These are phyloP conservation scores for Atkinsonella texensis DNA, from an alignment of 2,329 filamentous ascomycete species.

Conservation along the genomic window DNA sequence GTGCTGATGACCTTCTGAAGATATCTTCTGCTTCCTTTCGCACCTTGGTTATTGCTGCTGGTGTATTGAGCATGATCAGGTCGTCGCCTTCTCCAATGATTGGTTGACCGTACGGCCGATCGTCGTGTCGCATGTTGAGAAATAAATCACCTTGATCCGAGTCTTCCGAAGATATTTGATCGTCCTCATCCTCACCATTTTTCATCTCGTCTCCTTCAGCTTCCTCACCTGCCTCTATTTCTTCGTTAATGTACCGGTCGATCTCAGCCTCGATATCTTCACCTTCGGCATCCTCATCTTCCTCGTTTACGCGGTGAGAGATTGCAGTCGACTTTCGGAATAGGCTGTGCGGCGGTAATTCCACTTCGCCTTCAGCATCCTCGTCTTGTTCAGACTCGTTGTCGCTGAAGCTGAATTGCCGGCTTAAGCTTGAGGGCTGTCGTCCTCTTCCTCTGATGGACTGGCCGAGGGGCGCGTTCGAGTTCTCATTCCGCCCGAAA, in stretches of 20 bases:
- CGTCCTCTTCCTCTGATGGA: slow-evolving; percentile 30
- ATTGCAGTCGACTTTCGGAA: slow-evolving; percentile 18
- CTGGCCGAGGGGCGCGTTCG: slow-evolving; percentile 34
- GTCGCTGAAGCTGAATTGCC: slow-evolving; percentile 22
- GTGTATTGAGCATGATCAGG: slow-evolving; percentile 42
- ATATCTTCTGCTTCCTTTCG: slow-evolving; percentile 44
- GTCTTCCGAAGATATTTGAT: slow-evolving; percentile 26
- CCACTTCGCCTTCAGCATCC: slow-evolving; percentile 23
- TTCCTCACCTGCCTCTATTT: slow-evolving; percentile 25
- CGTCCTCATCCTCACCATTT: slow-evolving; percentile 28
- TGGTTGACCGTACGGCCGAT: slow-evolving; percentile 25
- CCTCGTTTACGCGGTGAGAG: slow-evolving; percentile 9
- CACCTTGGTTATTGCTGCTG: slow-evolving; percentile 40
- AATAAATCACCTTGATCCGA: slow-evolving; percentile 36
- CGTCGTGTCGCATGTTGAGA: slow-evolving; percentile 34
- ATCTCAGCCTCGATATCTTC: slow-evolving; percentile 25
- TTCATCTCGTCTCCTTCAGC: slow-evolving; percentile 24
- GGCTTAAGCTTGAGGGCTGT: slow-evolving; percentile 41
- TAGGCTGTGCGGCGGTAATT: slow-evolving; percentile 21
- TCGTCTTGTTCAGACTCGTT: slow-evolving; percentile 21
- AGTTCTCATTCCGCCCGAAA: slow-evolving; percentile 24
- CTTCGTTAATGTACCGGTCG: slow-evolving; percentile 22
- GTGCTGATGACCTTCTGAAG: slow-evolving; percentile 39
- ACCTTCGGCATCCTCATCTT: slow-evolving; percentile 15
- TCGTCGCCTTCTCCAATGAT: slow-evolving; percentile 35